A percentile compares a stretch with the other conserved stretches of the same genome.
These are phyloP conservation scores for Exophiala mesophila DNA, from an alignment of 2,329 filamentous ascomycete genomes.

Conservation along the genomic window DNA sequence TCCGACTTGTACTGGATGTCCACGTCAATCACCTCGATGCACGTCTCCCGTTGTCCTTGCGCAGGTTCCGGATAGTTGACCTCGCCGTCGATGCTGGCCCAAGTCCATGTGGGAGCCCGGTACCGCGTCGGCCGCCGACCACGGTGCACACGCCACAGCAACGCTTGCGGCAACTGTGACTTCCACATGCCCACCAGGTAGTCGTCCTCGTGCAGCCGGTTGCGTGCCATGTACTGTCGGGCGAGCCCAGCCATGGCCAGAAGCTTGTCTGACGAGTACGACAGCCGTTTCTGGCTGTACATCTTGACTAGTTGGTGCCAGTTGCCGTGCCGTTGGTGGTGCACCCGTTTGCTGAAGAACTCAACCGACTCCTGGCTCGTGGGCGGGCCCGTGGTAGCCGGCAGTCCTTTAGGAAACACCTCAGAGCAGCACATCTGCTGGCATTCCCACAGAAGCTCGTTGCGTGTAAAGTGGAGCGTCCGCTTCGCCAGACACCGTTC, in stretches of 20 bases:
- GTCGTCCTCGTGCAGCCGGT: slow-evolving; percentile 21
- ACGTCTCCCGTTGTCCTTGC: slow-evolving; percentile 21
- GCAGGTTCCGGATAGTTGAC: slow-evolving; percentile 23
- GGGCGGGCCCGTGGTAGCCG: slow-evolving; percentile 22
- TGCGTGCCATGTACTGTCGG: slow-evolving; percentile 25
- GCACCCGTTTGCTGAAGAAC: slow-evolving; percentile 24
- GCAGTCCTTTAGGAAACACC: slow-evolving; percentile 28
- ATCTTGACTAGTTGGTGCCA: slow-evolving; percentile 27
- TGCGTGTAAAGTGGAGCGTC: slow-evolving; percentile 28
- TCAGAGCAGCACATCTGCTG: slow-evolving; percentile 27
- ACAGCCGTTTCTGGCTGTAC: slow-evolving; percentile 25
- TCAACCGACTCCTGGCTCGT: slow-evolving; percentile 16
- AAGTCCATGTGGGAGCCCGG: slow-evolving; percentile 26
- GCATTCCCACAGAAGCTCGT: slow-evolving; percentile 31
- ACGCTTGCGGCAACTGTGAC: slow-evolving; percentile 21
- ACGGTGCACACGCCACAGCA: slow-evolving; percentile 25
- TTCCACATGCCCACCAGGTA: slow-evolving; percentile 27
- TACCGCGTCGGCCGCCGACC: slow-evolving; percentile 22
- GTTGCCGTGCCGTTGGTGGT: slow-evolving; percentile 26
- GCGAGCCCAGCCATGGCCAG: slow-evolving; percentile 24
- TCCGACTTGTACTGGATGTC: slow-evolving; percentile 21
- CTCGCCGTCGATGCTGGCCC: slow-evolving; percentile 26
- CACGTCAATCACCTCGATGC: slow-evolving; percentile 25
- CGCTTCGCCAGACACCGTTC: slow-evolving; percentile 28
- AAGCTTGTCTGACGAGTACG: slow-evolving; percentile 25